Conservation (phyloP, 2,329 filamentous ascomycete genomes). For the Aspergillus tubingensis region DNA sequence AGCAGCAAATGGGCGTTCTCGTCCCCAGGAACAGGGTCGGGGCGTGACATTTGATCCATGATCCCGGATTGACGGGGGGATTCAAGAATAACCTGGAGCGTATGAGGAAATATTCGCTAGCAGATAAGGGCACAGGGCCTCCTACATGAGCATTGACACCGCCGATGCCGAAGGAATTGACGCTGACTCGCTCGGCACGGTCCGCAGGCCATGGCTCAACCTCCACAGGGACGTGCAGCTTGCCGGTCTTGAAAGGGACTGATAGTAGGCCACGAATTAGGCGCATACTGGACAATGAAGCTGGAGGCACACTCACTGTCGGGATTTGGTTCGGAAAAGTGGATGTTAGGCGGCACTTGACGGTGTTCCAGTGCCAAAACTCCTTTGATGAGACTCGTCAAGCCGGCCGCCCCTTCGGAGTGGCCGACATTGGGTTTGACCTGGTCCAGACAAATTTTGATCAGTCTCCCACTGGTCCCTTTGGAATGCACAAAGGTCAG, state of each 20-base stretch:
- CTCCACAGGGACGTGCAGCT: background rate
- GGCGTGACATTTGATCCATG: background rate
- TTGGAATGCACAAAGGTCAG: too few relatives aligned
- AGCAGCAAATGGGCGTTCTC: background rate
- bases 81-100: constrained; percentile 6
- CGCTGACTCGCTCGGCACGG: constrained; percentile 20
- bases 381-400: constrained; percentile 22
- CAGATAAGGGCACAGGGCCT: background rate
- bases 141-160: constrained; percentile 16
- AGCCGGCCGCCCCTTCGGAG: constrained; percentile 17
- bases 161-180: constrained; percentile 33
- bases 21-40: background rate
- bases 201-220: constrained; percentile 20
- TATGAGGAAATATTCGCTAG: background rate
- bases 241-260: constrained; percentile 13
- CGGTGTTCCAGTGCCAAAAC: constrained; percentile 18
- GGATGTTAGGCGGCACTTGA: constrained; percentile 18
- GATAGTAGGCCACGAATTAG: background rate
- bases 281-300: background rate
- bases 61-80: constrained; percentile 1
- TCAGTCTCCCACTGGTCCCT: background rate
- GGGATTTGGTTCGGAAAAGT: constrained; percentile 28
- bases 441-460: background rate
- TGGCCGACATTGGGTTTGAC: constrained; percentile 26
- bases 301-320: background rate